Evolutionary conservation across 73 alveolate species (phyloP).

Genomic region (Paramecium caudatum): DNA sequence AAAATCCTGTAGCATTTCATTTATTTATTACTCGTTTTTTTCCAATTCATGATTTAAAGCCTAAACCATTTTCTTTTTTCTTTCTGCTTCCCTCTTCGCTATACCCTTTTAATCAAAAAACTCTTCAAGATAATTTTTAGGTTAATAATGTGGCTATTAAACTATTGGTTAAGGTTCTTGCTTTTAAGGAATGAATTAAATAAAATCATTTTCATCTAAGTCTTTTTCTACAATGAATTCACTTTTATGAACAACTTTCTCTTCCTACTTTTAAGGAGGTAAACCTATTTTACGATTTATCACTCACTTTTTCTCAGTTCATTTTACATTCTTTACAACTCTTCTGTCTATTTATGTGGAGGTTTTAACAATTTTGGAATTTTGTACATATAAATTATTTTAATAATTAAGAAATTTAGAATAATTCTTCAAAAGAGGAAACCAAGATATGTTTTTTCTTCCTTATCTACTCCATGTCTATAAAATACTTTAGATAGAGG

Average conservation of each 20-base stretch:
- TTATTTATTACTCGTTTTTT: background rate
- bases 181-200: background rate
- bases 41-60: slow-evolving; percentile 35
- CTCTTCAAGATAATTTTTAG: slow-evolving; percentile 24
- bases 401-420: too few species aligned
- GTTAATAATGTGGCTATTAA: slow-evolving; percentile 4
- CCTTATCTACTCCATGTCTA: too few species aligned
- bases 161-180: background rate
- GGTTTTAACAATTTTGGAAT: slow-evolving; percentile 15
- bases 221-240: slow-evolving; percentile 28
- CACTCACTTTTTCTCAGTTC: slow-evolving; percentile 30
- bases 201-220: slow-evolving; percentile 25
- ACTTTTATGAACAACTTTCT: background rate
- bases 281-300: slow-evolving; percentile 3
- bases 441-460: too few species aligned
- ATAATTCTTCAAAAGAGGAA: too few species aligned
- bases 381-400: too few species aligned
- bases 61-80: slow-evolving; percentile 40
- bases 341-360: slow-evolving; percentile 21
- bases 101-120: slow-evolving; percentile 63
- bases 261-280: too few species aligned
- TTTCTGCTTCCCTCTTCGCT: background rate
- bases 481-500: too few species aligned
- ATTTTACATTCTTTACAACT: background rate
- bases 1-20: background rate